Base-by-base conservation (phyloP, 2,329 filamentous ascomycete genomes). In the Delphinella strobiligena region DNA sequence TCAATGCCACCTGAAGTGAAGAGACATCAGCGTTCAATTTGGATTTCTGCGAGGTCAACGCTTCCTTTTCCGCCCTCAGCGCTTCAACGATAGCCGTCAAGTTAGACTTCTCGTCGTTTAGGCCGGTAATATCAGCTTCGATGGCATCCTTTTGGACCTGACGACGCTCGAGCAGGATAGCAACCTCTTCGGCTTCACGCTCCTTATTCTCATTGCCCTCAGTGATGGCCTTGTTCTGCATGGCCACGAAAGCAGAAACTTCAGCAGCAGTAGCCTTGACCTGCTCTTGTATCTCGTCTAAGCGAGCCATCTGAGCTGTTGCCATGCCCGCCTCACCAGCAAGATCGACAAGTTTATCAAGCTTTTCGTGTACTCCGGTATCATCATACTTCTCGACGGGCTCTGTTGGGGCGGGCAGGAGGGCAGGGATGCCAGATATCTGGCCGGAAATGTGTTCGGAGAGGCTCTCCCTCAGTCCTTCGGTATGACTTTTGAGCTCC, bases 231-330 rank as follows among this genome's bases (percentile, higher is more conserved):
- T 80, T 75, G 16, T 78, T 82, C 57, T 94, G 88, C 2, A 70
- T 69, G 2, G 80, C 73, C 15, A 96, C 74, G 55, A 95, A 94
- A 31, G 80, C 75, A 2, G 82, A 81, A 40, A 98, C 80, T 54
- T 93, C 86, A 15, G 78, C 75, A 1, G 89, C 87, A 1, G 86
- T 93, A 43, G 78, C 72, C 56, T 85, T 76, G 41, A 98, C 86
- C 49, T 93, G 83, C 47, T 82, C 73, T 53, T 95, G 86, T 37
- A 96, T 91, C 58, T 87, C 75, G 49, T 95, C 86, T 4, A 98
- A 72, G 17, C 84, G 83, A 46, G 82, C 80, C 34, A 95, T 73
- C 49, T 88, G 84, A 4, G 72, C 69, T 27, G 85, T 74, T 1
- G 82, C 77, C 53, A 85, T 79, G 37, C 74, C 74, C 0, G 83